phyloP scores from a whole-genome alignment of 805 yeast species.

The Pichia californica region DNA sequence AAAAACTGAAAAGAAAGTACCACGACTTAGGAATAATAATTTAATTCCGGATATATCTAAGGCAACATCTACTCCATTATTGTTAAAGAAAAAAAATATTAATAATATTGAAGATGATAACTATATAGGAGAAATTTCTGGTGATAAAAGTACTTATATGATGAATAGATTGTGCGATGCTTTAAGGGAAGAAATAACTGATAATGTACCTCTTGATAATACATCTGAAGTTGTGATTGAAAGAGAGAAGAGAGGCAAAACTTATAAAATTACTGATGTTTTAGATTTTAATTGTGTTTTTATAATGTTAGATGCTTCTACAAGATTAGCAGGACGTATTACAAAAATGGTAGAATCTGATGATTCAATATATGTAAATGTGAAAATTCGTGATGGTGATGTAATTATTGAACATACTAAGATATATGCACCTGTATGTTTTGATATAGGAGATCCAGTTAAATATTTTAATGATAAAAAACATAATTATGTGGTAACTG shows the following conservation, averaged over 20 bases:
- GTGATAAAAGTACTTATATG: too few species aligned
- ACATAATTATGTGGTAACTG: conserved; percentile 13
- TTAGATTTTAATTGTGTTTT: conserved; percentile 1
- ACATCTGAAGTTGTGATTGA: too few species aligned
- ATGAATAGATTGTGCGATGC: too few species aligned
- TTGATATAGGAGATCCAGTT: conserved; percentile 15
- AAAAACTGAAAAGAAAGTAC: too few species aligned
- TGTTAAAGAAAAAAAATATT: not conserved
- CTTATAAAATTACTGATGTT: conserved; percentile 2
- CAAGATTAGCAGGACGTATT: conserved; percentile 2
- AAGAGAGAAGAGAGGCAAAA: not conserved
- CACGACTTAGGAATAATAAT: too few species aligned
- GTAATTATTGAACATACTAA: conserved; percentile 5
- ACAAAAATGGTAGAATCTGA: not conserved
- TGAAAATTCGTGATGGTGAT: conserved; percentile 1
- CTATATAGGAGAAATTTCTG: not conserved
- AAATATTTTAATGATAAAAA: conserved; percentile 7
- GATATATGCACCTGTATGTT: conserved; percentile 17
- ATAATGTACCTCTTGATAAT: too few species aligned
- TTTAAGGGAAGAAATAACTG: not conserved
- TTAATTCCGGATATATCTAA: not conserved
- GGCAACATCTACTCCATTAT: conserved; percentile 1
- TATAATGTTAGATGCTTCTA: not conserved
- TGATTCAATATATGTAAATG: not conserved
- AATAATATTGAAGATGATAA: not conserved